These are phyloP conservation scores for Stemphylium beticola DNA, from an alignment of 2,329 filamentous ascomycete species.

Conservation along the genomic window DNA sequence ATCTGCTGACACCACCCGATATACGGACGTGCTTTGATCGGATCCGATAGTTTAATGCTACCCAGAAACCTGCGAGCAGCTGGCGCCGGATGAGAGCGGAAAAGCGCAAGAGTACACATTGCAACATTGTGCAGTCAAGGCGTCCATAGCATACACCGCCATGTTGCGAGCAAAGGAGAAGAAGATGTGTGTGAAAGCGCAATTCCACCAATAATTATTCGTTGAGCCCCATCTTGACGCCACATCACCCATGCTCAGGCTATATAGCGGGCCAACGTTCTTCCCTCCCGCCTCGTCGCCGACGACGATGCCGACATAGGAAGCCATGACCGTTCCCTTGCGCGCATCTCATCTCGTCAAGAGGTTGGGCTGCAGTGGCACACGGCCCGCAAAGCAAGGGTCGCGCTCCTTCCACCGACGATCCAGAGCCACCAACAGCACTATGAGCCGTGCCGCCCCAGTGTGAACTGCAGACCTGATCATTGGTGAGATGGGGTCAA, in stretches of 20 bases:
- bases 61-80: not conserved
- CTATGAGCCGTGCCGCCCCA: constrained; percentile 14
- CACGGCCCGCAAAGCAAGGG: constrained; percentile 22
- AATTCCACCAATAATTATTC: not conserved
- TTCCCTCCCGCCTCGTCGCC: not conserved
- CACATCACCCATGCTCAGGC: not conserved
- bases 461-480: constrained; percentile 11
- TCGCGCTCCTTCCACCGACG: constrained; percentile 16
- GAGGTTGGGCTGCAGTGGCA: constrained; percentile 5
- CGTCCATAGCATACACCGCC: not conserved
- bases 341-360: constrained; percentile 3
- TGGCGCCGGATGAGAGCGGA: not conserved
- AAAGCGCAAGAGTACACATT: not conserved
- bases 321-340: not conserved
- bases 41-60: too few species aligned
- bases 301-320: not conserved
- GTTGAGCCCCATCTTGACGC: not conserved
- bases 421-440: constrained; percentile 24
- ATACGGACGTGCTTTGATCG: too few species aligned
- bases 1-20: too few species aligned
- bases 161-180: not conserved
- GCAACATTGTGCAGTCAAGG: not conserved
- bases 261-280: not conserved
- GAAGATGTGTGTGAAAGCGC: not conserved
- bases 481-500: constrained; percentile 5